phyloP scores from a whole-genome alignment of 805 yeast species.

The Candida dajiaensis region DNA sequence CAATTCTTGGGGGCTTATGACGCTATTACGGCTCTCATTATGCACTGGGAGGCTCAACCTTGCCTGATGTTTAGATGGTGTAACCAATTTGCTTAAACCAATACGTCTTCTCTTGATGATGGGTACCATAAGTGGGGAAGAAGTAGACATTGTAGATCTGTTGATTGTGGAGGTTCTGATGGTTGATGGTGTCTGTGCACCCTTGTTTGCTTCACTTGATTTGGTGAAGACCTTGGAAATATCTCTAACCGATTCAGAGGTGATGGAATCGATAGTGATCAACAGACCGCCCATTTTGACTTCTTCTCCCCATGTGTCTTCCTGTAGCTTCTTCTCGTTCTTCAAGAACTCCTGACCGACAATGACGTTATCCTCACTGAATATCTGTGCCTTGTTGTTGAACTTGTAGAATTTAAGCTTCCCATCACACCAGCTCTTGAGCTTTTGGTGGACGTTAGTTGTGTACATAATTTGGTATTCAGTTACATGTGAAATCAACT shows the following conservation, averaged over 20 bases:
- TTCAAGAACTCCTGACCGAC: conserved; percentile 13
- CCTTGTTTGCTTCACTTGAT: neutral
- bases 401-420: conserved; percentile 14
- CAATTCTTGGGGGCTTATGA: neutral
- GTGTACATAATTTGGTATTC: conserved; percentile 20
- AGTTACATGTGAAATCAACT: conserved; percentile 16
- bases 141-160: neutral
- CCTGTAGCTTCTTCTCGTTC: conserved; percentile 7
- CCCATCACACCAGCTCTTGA: conserved; percentile 23
- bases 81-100: neutral
- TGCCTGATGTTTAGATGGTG: neutral
- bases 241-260: conserved; percentile 12
- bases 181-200: neutral
- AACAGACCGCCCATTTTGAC: conserved; percentile 15
- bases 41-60: neutral
- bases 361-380: conserved; percentile 11
- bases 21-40: neutral
- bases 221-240: conserved; percentile 13
- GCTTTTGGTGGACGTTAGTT: conserved; percentile 15
- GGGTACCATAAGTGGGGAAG: neutral
- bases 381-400: conserved; percentile 19
- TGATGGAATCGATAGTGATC: conserved; percentile 11
- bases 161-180: neutral
- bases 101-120: neutral
- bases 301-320: conserved; percentile 11